Base-by-base conservation (phyloP, 2,329 filamentous ascomycete species). In the Aotearoamyces nothofagi region DNA sequence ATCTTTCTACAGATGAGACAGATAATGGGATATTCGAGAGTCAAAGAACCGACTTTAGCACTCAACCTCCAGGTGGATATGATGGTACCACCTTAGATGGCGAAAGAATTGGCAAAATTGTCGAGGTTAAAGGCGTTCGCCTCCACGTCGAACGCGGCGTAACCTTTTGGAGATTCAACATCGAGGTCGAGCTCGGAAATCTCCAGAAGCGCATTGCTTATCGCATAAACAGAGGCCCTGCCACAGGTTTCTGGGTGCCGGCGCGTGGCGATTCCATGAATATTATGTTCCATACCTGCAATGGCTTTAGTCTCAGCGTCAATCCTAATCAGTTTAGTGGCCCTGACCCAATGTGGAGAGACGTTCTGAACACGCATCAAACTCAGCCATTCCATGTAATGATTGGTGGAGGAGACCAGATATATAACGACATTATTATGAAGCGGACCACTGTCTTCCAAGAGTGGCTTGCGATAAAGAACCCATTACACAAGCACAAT, bases 201-300 rank as follows among this genome's bases (percentile, higher is more conserved):
- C 66, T 63, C 33, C 81, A 96, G 53, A 72, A 86, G 43, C 77
- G 87, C 22, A 79, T 98, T 38, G 87, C 86, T 0, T 98, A 98
- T 53, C 80, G 86, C 30, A 92, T 98, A 58, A 98, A 98, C 47
- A 68, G 77, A 26, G 87, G 90, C 1, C 86, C 87, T 5, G 72
- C 82, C 3, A 74, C 81, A 29, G 82, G 78, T 2, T 98, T 98
- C 51, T 98, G 90, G 87, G 83, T 98, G 1, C 90, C 92, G 4
- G 78, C 78, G 17, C 69, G 65, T 27, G 78, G 73, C 10, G 67
- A 92, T 50, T 70, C 79, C 3, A 98, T 98, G 90, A 94, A 96
- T 56, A 81, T 94, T 50, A 93, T 96, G 84, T 98, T 94, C 57
- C 71, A 96, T 57, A 93, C 80, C 50, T 93, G 90, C 59, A 98